Conservation (phyloP, 345 rosid species). For the Syzygium aromaticum region DNA sequence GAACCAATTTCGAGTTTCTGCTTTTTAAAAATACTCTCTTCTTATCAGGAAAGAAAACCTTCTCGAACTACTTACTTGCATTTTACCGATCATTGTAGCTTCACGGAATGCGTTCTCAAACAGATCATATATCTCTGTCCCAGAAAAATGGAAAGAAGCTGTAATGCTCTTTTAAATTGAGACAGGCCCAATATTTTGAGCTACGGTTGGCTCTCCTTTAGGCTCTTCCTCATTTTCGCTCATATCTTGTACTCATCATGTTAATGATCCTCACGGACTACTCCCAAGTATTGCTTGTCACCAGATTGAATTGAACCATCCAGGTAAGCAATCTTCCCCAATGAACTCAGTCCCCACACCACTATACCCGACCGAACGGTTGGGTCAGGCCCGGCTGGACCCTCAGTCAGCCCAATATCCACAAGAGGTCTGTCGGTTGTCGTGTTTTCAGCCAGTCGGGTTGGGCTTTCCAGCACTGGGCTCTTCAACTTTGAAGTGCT, state of each 20-base stretch:
- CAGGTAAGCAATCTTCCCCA: neutral
- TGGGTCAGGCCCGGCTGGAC: neutral
- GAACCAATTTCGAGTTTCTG: neutral
- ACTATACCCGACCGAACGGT: neutral
- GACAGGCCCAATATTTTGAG: neutral
- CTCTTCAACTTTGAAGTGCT: neutral
- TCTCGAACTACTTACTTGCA: neutral
- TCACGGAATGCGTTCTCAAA: neutral
- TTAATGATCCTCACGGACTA: neutral
- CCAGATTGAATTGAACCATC: neutral
- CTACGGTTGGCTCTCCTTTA: neutral
- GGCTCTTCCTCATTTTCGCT: neutral
- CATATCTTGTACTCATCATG: neutral
- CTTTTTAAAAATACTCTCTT: neutral
- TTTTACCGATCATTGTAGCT: neutral
- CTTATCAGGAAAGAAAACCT: neutral
- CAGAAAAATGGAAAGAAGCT: neutral
- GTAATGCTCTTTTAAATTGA: neutral
- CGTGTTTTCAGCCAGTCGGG: neutral
- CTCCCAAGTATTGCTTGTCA: neutral
- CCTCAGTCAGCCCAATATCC: neutral
- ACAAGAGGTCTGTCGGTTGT: neutral
- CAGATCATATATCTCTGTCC: neutral
- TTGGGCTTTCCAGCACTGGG: neutral
- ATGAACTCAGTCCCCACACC: neutral